A percentile compares a stretch with the other conserved stretches of the same genome.
Evolutionary conservation across 352 stramenopile genomes (phyloP).

Genomic region (Phytophthora capsici): DNA sequence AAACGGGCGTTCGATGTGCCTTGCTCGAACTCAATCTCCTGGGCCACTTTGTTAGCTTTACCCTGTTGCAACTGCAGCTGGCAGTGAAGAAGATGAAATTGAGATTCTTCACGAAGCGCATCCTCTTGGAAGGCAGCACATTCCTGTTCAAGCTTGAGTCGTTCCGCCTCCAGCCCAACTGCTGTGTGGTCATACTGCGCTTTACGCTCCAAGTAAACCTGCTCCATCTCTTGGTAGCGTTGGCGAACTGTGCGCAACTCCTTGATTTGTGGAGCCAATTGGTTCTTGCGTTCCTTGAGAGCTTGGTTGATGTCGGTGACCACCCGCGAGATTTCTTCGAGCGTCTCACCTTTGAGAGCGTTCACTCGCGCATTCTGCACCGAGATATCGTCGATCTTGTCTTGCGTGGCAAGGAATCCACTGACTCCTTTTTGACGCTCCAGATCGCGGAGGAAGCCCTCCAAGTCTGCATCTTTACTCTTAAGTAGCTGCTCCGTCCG

Average conservation of each 20-base stretch:
- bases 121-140: constrained; percentile 90
- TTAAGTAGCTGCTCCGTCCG: constrained; percentile 93
- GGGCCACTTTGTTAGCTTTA: constrained; percentile 82
- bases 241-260: constrained; percentile 89
- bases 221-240: constrained; percentile 91
- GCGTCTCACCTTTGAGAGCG: constrained; percentile 91
- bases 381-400: constrained; percentile 87
- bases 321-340: constrained; percentile 94
- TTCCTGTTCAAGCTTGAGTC: constrained; percentile 91
- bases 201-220: constrained; percentile 89
- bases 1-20: constrained; percentile 68
- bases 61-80: constrained; percentile 75
- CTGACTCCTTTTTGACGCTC: constrained; percentile 88
- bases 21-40: constrained; percentile 89
- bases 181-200: constrained; percentile 90
- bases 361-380: constrained; percentile 91
- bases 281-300: constrained; percentile 91
- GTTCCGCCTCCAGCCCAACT: constrained; percentile 87
- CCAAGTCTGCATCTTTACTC: constrained; percentile 80
- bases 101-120: constrained; percentile 85
- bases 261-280: constrained; percentile 93
- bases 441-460: constrained; percentile 85
- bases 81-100: constrained; percentile 88
- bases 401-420: constrained; percentile 88
- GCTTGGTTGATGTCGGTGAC: constrained; percentile 93